phyloP scores from a whole-genome alignment of 2,329 filamentous ascomycete genomes.

The Raffaelea ambrosiae region DNA sequence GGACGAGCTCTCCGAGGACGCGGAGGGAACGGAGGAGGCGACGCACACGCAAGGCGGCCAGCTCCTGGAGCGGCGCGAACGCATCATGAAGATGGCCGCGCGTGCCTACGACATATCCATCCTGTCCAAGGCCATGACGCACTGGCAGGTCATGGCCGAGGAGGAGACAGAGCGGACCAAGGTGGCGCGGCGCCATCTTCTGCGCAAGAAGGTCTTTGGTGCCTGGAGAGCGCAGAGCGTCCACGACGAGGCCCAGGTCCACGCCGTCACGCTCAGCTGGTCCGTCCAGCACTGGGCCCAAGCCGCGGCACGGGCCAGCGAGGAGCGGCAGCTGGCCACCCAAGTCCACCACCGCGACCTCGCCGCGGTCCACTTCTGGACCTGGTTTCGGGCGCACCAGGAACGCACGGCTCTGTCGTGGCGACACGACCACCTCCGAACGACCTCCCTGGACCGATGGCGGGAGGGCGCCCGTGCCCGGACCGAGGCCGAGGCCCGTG shows the following conservation, averaged over 20 bases:
- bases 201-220: slow-evolving; percentile 60
- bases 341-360: slow-evolving; percentile 21
- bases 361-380: slow-evolving; percentile 17
- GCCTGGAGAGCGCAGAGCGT: slow-evolving; percentile 60
- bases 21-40: neutral
- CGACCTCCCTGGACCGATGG: slow-evolving; percentile 14
- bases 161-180: slow-evolving; percentile 59
- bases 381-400: slow-evolving; percentile 23
- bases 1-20: neutral
- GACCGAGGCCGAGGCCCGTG: slow-evolving; percentile 7
- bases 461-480: slow-evolving; percentile 5
- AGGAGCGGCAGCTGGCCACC: slow-evolving; percentile 17
- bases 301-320: slow-evolving; percentile 13
- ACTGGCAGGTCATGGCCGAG: slow-evolving; percentile 59
- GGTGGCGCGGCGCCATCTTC: slow-evolving; percentile 60
- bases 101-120: slow-evolving; percentile 59
- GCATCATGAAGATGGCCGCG: slow-evolving; percentile 49
- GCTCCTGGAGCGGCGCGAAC: slow-evolving; percentile 20
- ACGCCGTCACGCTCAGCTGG: slow-evolving; percentile 21
- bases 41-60: neutral
- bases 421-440: neutral
- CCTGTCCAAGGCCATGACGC: slow-evolving; percentile 53
- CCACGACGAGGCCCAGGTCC: slow-evolving; percentile 46
- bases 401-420: slow-evolving; percentile 15
- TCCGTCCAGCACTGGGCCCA: slow-evolving; percentile 19